A percentile compares a stretch with the other conserved stretches of the same genome.
phyloP scores from a whole-genome alignment of 768 basidiomycete species.

The Tricholoma matsutake region DNA sequence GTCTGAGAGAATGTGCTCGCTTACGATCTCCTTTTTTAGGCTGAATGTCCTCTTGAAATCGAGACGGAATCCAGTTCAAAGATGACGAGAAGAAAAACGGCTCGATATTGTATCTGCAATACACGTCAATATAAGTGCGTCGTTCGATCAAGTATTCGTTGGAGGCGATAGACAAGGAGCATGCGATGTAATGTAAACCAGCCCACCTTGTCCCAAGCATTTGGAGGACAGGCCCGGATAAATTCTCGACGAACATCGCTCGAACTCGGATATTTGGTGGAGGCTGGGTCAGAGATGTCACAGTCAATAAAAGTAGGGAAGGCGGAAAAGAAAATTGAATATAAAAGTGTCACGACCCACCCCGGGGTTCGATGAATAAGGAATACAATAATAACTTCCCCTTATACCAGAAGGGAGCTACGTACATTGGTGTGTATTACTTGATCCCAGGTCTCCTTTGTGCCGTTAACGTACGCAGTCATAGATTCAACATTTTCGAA shows the following conservation, averaged over 20 bases:
- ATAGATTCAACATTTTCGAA: slow-evolving; percentile 31
- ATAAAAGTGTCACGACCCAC: no score
- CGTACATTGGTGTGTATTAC: slow-evolving; percentile 35
- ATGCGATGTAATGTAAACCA: background rate
- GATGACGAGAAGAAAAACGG: slow-evolving; percentile 69
- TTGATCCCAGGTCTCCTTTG: slow-evolving; percentile 35
- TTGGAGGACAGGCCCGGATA: slow-evolving; percentile 51
- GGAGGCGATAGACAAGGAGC: background rate
- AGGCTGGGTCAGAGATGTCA: slow-evolving; percentile 12
- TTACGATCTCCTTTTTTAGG: slow-evolving; percentile 48
- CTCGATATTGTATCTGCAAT: slow-evolving; percentile 50
- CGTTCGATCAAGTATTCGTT: background rate
- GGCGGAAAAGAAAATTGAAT: no score
- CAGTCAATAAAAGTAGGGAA: background rate
- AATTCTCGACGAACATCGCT: slow-evolving; percentile 43
- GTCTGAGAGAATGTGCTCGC: slow-evolving; percentile 12
- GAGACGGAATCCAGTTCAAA: slow-evolving; percentile 64
- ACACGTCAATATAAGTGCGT: background rate
- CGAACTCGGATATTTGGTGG: slow-evolving; percentile 40
- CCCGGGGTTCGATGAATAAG: no score
- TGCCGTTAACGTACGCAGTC: slow-evolving; percentile 16
- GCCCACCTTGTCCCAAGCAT: slow-evolving; percentile 56
- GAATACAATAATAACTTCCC: no score
- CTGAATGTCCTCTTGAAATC: slow-evolving; percentile 50
- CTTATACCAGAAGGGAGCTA: background rate